A percentile compares a stretch with the other conserved stretches of the same genome.
These are phyloP conservation scores for Leccinum ochraceum DNA, from an alignment of 768 basidiomycete species.

Conservation along the genomic window DNA sequence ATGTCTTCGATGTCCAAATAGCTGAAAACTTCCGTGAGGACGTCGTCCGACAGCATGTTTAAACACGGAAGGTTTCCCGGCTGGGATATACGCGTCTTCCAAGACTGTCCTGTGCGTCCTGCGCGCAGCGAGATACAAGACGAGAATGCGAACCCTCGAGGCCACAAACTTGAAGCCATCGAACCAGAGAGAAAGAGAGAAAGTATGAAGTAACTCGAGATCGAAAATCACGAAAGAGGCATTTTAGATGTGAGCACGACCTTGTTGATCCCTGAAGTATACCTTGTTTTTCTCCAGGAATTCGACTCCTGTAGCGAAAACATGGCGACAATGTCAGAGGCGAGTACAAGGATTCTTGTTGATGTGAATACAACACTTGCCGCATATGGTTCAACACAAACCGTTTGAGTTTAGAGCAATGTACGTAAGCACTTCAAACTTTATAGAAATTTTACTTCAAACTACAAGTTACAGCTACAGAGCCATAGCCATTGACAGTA, in stretches of 20 bases:
- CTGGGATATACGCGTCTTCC: conserved; percentile 28
- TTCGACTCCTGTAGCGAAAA: conserved; percentile 16
- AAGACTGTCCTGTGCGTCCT: conserved; percentile 20
- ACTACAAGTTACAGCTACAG: conserved; percentile 3
- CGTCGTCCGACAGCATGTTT: conserved; percentile 38
- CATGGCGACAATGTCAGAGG: conserved; percentile 23
- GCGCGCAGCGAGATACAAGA: conserved; percentile 18
- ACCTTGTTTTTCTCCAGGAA: conserved; percentile 26
- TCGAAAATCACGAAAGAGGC: neutral
- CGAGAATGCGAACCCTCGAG: conserved; percentile 20
- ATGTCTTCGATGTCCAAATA: conserved; percentile 41
- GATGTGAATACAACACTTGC: conserved; percentile 29
- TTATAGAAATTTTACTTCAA: too few species aligned
- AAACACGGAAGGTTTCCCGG: conserved; percentile 29
- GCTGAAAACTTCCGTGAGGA: conserved; percentile 39
- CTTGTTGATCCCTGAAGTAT: conserved; percentile 18
- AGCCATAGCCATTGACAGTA: neutral
- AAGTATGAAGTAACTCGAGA: conserved; percentile 3
- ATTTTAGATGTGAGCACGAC: conserved; percentile 24
- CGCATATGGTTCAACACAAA: neutral
- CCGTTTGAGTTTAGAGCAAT: too few species aligned
- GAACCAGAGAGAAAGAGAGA: conserved; percentile 9
- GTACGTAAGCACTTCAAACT: neutral
- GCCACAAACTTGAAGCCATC: conserved; percentile 30
- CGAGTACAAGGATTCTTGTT: conserved; percentile 26